Base-by-base conservation (phyloP, 257 asterid genomes). In the Leptodermis oblonga region DNA sequence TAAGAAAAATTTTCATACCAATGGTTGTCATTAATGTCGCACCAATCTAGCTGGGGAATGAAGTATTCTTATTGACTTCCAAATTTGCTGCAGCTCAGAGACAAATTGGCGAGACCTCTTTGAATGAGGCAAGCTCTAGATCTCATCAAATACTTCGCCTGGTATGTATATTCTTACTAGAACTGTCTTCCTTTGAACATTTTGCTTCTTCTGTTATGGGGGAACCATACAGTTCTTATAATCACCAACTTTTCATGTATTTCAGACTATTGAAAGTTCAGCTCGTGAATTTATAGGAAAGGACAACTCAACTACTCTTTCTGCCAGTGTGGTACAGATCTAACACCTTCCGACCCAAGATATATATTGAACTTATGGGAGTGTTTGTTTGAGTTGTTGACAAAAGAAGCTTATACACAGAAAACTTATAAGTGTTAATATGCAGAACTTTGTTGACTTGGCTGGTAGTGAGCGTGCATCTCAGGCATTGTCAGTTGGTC, bases 381-480 rank as follows among this genome's bases (percentile, higher is more conserved):
- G 65, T 70, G 52, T 48, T 54, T 48, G 20, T 10, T 54, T 14
- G 49, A 58, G 34, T 65, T 59, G 45, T 60, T 63, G 67, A 25
- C 15, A 58, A 48, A 36, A 65, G 54, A 53, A 26, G 62, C 63
- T 41, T 13, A 28, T 60, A 39, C 6, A 31, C 70, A 43, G 20
- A 52, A 78, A 54, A 49, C 64, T 55, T 37, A 68, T 73, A 42
- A 15, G 73, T 66, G 34, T 76, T 72, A 75, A 69, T 74, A 65
- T 81, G 86, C 87, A 94, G 99, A 94, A 94, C 78, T 92, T 91
- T 85, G 99, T 94, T 82, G 99, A 94, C 82, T 82, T 94, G 72
- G 99, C 99, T 43, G 99, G 99, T 58, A 94, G 99, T 72, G 99
- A 94, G 82, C 93, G 99, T 60, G 99, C 98, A 79, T 88, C 98